These are phyloP conservation scores for Apiospora koreana DNA, from an alignment of 2,329 filamentous ascomycete genomes.

Conservation along the genomic window DNA sequence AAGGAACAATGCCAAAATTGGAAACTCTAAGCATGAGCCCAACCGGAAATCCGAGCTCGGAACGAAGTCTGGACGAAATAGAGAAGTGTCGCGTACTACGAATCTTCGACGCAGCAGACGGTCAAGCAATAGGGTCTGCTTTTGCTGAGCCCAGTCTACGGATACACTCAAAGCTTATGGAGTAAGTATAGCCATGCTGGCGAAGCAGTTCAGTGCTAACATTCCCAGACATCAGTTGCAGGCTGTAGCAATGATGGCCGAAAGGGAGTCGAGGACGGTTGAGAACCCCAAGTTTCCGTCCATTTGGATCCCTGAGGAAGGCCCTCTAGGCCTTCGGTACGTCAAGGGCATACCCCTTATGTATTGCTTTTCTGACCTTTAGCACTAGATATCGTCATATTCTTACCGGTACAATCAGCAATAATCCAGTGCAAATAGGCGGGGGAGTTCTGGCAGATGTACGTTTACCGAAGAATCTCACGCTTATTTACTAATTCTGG, in stretches of 20 bases:
- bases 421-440: neutral
- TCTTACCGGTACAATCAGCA: neutral
- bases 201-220: neutral
- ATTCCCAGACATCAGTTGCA: neutral
- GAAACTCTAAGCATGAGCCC: neutral
- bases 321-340: neutral
- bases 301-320: neutral
- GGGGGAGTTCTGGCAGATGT: slow-evolving; percentile 11
- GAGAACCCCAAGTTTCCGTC: neutral
- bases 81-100: neutral
- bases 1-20: neutral
- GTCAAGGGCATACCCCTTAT: neutral
- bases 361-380: neutral
- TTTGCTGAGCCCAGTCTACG: neutral
- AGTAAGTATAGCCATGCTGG: neutral
- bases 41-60: neutral
- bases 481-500: neutral
- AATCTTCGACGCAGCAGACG: neutral
- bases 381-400: neutral
- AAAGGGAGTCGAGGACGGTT: neutral
- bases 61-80: neutral
- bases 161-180: neutral
- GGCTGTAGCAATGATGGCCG: neutral
- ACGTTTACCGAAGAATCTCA: neutral
- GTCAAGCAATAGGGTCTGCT: neutral